phyloP scores from a whole-genome alignment of 805 yeast species.

The Nakazawaea populi region DNA sequence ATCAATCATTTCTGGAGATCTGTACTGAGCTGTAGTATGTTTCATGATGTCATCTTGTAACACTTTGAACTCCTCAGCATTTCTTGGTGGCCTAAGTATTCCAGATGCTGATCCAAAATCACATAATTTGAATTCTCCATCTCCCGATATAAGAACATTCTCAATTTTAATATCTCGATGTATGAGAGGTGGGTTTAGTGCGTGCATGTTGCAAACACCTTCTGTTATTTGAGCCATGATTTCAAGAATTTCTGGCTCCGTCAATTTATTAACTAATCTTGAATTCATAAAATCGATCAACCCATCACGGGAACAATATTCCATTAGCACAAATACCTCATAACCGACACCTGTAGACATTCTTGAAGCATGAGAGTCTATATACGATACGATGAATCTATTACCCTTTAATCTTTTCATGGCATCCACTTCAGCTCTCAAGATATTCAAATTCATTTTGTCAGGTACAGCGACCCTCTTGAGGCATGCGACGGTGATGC shows the following conservation, averaged over 20 bases:
- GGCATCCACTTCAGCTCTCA: slow-evolving; percentile 95
- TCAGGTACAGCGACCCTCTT: slow-evolving; percentile 95
- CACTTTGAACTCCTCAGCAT: slow-evolving; percentile 50
- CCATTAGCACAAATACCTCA: slow-evolving; percentile 79
- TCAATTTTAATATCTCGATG: slow-evolving; percentile 83
- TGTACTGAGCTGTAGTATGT: slow-evolving; percentile 80
- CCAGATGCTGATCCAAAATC: slow-evolving; percentile 81
- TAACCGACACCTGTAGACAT: slow-evolving; percentile 48
- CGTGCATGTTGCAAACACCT: slow-evolving; percentile 77
- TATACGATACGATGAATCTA: slow-evolving; percentile 78
- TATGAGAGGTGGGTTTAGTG: slow-evolving; percentile 60
- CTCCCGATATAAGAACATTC: slow-evolving; percentile 60
- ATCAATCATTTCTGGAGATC: slow-evolving; percentile 84
- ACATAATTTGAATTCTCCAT: slow-evolving; percentile 61
- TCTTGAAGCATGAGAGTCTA: slow-evolving; percentile 92
- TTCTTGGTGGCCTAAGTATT: slow-evolving; percentile 55
- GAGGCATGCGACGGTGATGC: slow-evolving; percentile 63
- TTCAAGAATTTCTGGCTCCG: slow-evolving; percentile 60
- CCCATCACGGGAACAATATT: slow-evolving; percentile 69
- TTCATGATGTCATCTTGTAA: slow-evolving; percentile 66
- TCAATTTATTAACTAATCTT: slow-evolving; percentile 56
- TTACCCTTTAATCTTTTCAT: slow-evolving; percentile 85
- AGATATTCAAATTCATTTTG: slow-evolving; percentile 71
- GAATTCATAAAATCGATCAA: slow-evolving; percentile 77
- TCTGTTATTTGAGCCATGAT: slow-evolving; percentile 67